These are phyloP conservation scores for Schwanniomyces polymorphus DNA, from an alignment of 805 yeast species.

Conservation along the genomic window DNA sequence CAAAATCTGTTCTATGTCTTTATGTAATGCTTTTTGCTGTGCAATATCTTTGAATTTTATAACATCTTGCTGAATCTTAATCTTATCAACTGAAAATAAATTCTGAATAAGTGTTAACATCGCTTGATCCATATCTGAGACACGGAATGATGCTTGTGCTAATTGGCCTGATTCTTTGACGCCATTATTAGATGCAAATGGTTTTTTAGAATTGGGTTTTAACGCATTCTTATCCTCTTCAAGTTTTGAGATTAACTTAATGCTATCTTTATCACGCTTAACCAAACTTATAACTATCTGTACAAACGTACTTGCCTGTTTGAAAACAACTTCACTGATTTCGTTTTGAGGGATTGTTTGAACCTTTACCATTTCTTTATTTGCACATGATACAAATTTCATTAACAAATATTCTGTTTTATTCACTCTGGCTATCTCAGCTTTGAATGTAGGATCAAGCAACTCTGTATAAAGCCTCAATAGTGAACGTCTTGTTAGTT, in stretches of 20 bases:
- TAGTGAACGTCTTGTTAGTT: conserved; percentile 55
- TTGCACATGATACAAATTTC: conserved; percentile 53
- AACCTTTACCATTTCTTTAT: conserved; percentile 49
- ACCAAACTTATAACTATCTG: conserved; percentile 36
- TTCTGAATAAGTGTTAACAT: conserved; percentile 38
- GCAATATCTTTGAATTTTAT: conserved; percentile 39
- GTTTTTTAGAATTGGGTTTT: conserved; percentile 19
- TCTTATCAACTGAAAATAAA: conserved; percentile 50
- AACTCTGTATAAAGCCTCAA: conserved; percentile 64
- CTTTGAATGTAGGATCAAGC: conserved; percentile 45
- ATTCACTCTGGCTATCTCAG: conserved; percentile 27
- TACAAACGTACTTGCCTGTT: conserved; percentile 37
- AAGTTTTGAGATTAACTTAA: conserved; percentile 42
- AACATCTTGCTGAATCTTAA: conserved; percentile 56
- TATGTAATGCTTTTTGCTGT: conserved; percentile 37
- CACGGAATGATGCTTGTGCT: conserved; percentile 49
- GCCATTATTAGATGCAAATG: conserved; percentile 5
- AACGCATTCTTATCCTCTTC: conserved; percentile 39
- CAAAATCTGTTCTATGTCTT: conserved; percentile 32
- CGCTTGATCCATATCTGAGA: conserved; percentile 56
- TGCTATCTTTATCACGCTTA: conserved; percentile 36
- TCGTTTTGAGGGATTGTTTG: conserved; percentile 29
- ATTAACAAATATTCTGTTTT: conserved; percentile 49
- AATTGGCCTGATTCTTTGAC: not conserved
- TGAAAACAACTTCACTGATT: conserved; percentile 31